Base-by-base conservation (phyloP, 345 rosid species). In the Arabidopsis thaliana region DNA sequence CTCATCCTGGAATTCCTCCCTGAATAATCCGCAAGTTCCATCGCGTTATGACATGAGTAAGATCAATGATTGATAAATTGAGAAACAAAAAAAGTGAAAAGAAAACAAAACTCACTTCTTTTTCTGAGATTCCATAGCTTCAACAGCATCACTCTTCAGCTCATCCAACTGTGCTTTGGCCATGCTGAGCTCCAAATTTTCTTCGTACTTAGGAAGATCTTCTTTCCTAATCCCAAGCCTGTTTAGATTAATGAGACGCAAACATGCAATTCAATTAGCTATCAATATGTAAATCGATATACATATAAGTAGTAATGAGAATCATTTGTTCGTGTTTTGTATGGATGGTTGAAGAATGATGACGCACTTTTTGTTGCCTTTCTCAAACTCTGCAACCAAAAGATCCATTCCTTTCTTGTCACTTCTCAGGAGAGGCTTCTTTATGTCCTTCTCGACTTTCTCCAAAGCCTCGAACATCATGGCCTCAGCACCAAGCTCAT, bases 381-480 rank as follows among this genome's bases (percentile, higher is more conserved):
- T 91, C 50, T 93, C 99, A 78, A 96, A 96, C 59, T 96, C 99
- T 16, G 91, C 90, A 81, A 77, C 61, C 32, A 96, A 86, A 83
- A 93, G 88, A 69, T 89, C 84, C 98, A 93, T 93, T 77, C 86
- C 93, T 82, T 89, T 86, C 93, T 91, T 86, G 73, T 96, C 99
- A 41, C 82, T 74, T 86, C 98, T 89, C 93, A 96, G 62, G 44
- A 96, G 93, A 83, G 98, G 98, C 76, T 91, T 89, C 86, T 96
- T 93, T 28, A 90, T 84, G 66, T 96, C 95, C 33, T 86, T 89
- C 65, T 96, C 99, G 63, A 93, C 87, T 80, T 96, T 96, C 64
- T 93, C 99, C 78, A 96, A 70, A 57, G 98, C 97, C 73, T 89
- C 96, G 73, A 96, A 86, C 96, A 91, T 93, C 99, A 90, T 86